These are phyloP conservation scores for Pseudogymnoascus sp. DNA, from an alignment of 2,329 filamentous ascomycete species.

Conservation along the genomic window DNA sequence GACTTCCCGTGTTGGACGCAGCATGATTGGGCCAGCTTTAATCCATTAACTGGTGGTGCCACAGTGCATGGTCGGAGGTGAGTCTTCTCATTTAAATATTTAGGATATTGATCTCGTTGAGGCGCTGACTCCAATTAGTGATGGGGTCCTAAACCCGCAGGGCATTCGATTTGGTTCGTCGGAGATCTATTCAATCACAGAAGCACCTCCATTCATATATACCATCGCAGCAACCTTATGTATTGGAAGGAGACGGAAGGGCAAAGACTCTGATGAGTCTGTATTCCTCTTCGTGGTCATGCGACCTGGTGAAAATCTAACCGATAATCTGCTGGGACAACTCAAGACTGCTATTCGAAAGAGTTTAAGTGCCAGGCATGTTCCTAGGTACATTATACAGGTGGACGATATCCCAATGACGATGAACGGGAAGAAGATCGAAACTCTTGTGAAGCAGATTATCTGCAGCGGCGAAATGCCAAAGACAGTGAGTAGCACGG, in stretches of 20 bases:
- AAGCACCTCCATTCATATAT: conserved; percentile 30
- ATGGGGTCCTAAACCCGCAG: conserved; percentile 7
- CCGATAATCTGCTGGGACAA: conserved; percentile 22
- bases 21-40: conserved; percentile 37
- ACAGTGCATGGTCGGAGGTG: conserved; percentile 33
- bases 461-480: conserved; percentile 8
- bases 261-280: conserved; percentile 17
- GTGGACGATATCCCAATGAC: conserved; percentile 6
- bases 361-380: conserved; percentile 3
- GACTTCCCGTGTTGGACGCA: conserved; percentile 34
- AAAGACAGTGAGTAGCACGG: conserved; percentile 8
- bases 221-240: conserved; percentile 19
- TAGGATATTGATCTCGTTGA: conserved; percentile 9
- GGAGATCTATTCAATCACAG: conserved; percentile 29
- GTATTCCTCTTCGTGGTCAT: conserved; percentile 22
- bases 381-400: background rate
- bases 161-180: conserved; percentile 8
- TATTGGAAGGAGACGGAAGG: conserved; percentile 16
- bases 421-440: conserved; percentile 9
- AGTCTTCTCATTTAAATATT: background rate
- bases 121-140: conserved; percentile 12
- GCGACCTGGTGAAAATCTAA: conserved; percentile 10
- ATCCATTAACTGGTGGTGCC: conserved; percentile 33
- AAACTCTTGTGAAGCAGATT: conserved; percentile 10
- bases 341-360: conserved; percentile 19